phyloP scores from a whole-genome alignment of 164 flowering plant species.

The Akebia trifoliata region DNA sequence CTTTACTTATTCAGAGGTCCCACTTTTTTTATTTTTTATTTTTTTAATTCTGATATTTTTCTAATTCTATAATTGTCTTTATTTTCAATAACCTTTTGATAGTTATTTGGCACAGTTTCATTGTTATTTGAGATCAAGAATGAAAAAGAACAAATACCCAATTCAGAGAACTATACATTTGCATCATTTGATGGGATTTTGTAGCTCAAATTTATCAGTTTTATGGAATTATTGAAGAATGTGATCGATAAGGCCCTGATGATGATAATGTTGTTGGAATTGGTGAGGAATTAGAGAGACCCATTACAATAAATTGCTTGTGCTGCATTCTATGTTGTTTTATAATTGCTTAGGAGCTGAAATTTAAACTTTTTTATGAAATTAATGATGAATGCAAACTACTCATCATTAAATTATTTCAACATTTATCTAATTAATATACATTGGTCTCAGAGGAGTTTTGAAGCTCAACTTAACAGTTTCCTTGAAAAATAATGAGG shows the following conservation, averaged over 20 bases:
- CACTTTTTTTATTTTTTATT: background rate
- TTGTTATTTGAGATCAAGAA: background rate
- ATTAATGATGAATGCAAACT: too few species aligned
- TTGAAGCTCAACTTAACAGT: too few species aligned
- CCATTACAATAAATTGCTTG: background rate
- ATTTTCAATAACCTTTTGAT: background rate
- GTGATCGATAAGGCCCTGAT: too few species aligned
- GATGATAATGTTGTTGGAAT: too few species aligned
- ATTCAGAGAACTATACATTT: background rate
- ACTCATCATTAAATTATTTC: too few species aligned
- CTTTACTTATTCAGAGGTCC: conserved; percentile 14
- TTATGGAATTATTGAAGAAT: background rate
- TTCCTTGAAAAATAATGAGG: too few species aligned
- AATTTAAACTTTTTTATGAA: too few species aligned
- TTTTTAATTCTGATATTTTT: background rate
- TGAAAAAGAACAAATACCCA: background rate
- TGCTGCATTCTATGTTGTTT: background rate
- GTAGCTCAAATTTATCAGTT: background rate
- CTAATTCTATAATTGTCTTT: background rate
- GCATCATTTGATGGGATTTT: background rate
- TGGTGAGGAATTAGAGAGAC: background rate
- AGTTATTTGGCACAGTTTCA: background rate
- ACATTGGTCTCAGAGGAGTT: too few species aligned
- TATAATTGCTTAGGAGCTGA: too few species aligned
- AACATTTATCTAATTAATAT: too few species aligned